phyloP scores from a whole-genome alignment of 495 filamentous ascomycete genomes.

The Achaetomiella virescens region DNA sequence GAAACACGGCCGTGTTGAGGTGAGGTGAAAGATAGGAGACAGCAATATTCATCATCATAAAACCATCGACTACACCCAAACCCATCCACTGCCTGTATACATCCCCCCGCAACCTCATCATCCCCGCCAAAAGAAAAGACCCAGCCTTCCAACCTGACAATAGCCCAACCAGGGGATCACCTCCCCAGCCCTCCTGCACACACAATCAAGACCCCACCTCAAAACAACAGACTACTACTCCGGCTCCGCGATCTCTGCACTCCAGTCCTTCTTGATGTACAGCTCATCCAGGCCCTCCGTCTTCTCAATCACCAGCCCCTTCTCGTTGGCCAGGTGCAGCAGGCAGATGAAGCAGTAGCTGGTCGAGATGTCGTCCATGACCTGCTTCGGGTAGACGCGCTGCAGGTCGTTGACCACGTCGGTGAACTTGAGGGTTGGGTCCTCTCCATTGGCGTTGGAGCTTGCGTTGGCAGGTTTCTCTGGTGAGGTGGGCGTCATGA shows the following conservation, averaged over 20 bases:
- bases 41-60: not conserved
- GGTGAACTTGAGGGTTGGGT: constrained; percentile 67
- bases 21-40: no score
- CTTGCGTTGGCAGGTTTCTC: constrained; percentile 18
- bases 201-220: not conserved
- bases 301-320: constrained; percentile 70
- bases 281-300: constrained; percentile 51
- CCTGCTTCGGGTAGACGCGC: constrained; percentile 72
- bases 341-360: constrained; percentile 96
- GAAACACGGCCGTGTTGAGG: no score
- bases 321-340: constrained; percentile 94
- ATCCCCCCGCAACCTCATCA: not conserved
- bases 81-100: not conserved
- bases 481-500: constrained; percentile 19
- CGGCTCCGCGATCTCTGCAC: constrained; percentile 44
- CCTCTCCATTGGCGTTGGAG: constrained; percentile 30
- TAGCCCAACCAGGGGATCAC: no score
- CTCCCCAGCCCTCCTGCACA: no score
- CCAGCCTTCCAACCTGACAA: no score
- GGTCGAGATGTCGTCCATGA: constrained; percentile 91
- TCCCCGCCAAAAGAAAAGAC: not conserved
- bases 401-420: constrained; percentile 83
- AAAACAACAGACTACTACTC: constrained; percentile 4
- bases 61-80: not conserved
- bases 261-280: constrained; percentile 51